Evolutionary conservation across 768 basidiomycete species (phyloP).

Genomic region (Boletus subcaerulescens): DNA sequence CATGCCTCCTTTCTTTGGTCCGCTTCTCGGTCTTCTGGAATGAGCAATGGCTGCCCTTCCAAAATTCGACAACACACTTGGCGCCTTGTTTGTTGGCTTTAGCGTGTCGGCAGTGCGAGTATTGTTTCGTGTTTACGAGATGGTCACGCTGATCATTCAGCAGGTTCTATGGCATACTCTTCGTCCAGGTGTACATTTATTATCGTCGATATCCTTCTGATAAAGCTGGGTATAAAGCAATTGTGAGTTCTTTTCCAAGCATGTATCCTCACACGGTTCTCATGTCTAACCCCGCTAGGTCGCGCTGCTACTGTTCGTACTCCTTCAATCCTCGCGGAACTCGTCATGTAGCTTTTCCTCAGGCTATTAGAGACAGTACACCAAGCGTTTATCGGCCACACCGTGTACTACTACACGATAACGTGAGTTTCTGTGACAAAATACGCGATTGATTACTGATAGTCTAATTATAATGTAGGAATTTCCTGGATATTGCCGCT

Average conservation of each 20-base stretch:
- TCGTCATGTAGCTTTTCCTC: neutral
- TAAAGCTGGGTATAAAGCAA: conserved; percentile 44
- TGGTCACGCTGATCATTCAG: conserved; percentile 24
- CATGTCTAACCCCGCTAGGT: conserved; percentile 24
- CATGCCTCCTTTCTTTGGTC: neutral
- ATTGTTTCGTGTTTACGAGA: neutral
- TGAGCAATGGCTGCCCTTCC: conserved; percentile 16
- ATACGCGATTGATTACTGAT: neutral
- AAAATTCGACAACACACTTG: conserved; percentile 48
- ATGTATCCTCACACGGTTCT: neutral
- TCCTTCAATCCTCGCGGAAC: neutral
- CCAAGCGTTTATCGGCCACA: conserved; percentile 50
- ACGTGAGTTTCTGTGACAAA: conserved; percentile 39
- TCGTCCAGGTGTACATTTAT: conserved; percentile 54
- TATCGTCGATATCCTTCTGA: conserved; percentile 55
- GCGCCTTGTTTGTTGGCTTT: conserved; percentile 60
- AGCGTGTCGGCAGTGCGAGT: conserved; percentile 42
- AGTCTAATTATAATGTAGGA: conserved; percentile 30
- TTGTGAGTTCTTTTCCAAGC: conserved; percentile 39
- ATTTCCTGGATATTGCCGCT: conserved; percentile 36
- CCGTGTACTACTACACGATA: conserved; percentile 53
- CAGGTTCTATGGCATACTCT: conserved; percentile 50
- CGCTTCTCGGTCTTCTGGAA: neutral
- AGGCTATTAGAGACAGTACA: conserved; percentile 49
- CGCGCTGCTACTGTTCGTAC: conserved; percentile 31